Evolutionary conservation across 192 early-diverging fungal species (phyloP).

Genomic region (Coemansia sp.): DNA sequence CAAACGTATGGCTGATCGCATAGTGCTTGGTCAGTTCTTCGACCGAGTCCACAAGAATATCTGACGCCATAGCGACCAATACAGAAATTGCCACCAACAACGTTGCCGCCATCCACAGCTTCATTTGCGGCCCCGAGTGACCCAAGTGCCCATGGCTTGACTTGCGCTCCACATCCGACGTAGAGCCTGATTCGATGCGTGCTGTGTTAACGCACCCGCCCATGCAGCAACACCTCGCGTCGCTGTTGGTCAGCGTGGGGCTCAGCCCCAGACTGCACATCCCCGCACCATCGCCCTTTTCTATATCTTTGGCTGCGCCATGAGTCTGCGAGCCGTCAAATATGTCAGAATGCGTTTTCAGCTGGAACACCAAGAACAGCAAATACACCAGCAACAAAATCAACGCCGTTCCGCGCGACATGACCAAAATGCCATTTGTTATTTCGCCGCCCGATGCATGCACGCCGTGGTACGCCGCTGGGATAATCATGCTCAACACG

Average conservation of each 20-base stretch:
- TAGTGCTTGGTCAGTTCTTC: slow-evolving; percentile 58
- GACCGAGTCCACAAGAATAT: slow-evolving; percentile 73
- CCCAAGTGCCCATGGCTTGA: slow-evolving; percentile 12
- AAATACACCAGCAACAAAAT: slow-evolving; percentile 68
- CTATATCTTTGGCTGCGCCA: not conserved
- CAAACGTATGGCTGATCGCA: slow-evolving; percentile 77
- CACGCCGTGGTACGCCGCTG: slow-evolving; percentile 66
- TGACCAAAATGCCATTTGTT: slow-evolving; percentile 56
- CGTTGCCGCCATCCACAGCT: slow-evolving; percentile 58
- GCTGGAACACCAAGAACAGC: slow-evolving; percentile 78
- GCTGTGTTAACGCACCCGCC: not conserved
- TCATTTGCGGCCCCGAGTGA: slow-evolving; percentile 55
- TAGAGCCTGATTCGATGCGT: not conserved
- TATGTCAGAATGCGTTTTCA: slow-evolving; percentile 73
- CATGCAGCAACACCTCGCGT: not conserved
- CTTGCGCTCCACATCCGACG: not conserved
- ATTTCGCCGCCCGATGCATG: slow-evolving; percentile 50
- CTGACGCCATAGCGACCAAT: slow-evolving; percentile 74
- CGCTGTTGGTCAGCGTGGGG: slow-evolving; percentile 1
- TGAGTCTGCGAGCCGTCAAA: slow-evolving; percentile 44
- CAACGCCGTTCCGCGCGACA: slow-evolving; percentile 68
- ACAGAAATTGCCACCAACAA: slow-evolving; percentile 64
- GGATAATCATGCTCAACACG: slow-evolving; percentile 66
- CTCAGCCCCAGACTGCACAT: slow-evolving; percentile 7
- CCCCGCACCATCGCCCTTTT: not conserved